Evolutionary conservation across 305 asterid species (phyloP).

Genomic region (Solanum chacoense): DNA sequence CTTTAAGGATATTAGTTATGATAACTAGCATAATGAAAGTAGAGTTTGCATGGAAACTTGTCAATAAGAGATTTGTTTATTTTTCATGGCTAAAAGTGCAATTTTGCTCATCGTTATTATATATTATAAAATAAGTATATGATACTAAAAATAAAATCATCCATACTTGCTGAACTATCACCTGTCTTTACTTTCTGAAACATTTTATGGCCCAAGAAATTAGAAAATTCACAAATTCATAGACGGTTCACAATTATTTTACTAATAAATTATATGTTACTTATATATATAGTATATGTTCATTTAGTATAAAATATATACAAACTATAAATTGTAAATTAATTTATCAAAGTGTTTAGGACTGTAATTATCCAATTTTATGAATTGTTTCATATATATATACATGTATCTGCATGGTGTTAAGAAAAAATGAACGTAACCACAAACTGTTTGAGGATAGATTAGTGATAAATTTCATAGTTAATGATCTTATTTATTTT

Average conservation of each 20-base stretch:
- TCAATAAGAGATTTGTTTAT: neutral
- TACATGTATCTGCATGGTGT: no score
- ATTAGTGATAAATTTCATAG: neutral
- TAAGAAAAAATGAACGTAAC: no score
- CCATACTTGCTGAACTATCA: neutral
- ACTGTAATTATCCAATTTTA: neutral
- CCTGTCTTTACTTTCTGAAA: slow-evolving; percentile 1
- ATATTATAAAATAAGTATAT: neutral
- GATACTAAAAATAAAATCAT: neutral
- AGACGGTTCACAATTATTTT: neutral
- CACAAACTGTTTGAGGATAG: neutral
- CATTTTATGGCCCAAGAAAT: neutral
- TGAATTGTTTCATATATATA: neutral
- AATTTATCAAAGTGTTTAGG: neutral
- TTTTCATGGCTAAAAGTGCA: neutral
- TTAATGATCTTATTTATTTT: neutral
- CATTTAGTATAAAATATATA: neutral
- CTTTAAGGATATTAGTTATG: neutral
- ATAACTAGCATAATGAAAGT: neutral
- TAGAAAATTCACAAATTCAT: neutral
- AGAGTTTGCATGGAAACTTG: neutral
- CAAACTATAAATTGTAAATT: neutral
- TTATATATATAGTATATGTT: neutral
- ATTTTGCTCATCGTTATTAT: neutral
- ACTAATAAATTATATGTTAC: neutral